These are phyloP conservation scores for Scedosporium boydii DNA, from an alignment of 2,329 filamentous ascomycete genomes.

Conservation along the genomic window DNA sequence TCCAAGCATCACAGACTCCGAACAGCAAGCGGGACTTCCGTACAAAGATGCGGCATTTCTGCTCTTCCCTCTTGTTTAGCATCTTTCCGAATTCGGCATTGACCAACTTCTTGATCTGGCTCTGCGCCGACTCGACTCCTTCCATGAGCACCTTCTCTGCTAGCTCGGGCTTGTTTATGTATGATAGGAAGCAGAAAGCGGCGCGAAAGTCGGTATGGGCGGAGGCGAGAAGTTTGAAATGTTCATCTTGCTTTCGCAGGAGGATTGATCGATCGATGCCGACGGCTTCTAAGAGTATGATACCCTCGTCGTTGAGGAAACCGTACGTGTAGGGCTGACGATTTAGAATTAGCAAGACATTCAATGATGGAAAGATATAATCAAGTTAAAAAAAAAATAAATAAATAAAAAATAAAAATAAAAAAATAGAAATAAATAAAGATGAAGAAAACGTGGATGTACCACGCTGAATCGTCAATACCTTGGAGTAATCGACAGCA, in stretches of 20 bases:
- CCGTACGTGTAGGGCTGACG: slow-evolving; percentile 27
- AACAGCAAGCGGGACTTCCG: slow-evolving; percentile 27
- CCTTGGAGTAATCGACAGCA: slow-evolving; percentile 30
- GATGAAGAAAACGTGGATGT: too few species aligned
- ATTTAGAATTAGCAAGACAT: neutral
- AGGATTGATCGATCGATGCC: slow-evolving; percentile 21
- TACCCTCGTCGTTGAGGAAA: slow-evolving; percentile 29
- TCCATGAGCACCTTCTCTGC: slow-evolving; percentile 28
- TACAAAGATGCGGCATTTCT: slow-evolving; percentile 26
- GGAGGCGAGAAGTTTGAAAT: slow-evolving; percentile 22
- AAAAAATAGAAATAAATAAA: too few species aligned
- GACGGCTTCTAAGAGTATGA: slow-evolving; percentile 27
- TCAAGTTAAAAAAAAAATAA: too few species aligned
- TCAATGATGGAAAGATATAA: neutral
- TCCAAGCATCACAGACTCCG: slow-evolving; percentile 26
- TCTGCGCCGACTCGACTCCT: slow-evolving; percentile 20
- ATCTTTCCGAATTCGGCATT: slow-evolving; percentile 19
- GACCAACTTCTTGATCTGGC: slow-evolving; percentile 18
- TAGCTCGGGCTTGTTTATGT: slow-evolving; percentile 19
- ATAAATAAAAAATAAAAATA: too few species aligned
- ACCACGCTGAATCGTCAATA: slow-evolving; percentile 12
- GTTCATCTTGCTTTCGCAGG: slow-evolving; percentile 23
- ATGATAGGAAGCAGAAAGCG: slow-evolving; percentile 26
- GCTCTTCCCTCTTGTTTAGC: slow-evolving; percentile 22
- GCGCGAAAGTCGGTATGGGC: slow-evolving; percentile 17